A percentile compares a stretch with the other conserved stretches of the same genome.
Evolutionary conservation across 2,329 filamentous ascomycete species (phyloP).

Genomic region (Lachnellula willkommii): DNA sequence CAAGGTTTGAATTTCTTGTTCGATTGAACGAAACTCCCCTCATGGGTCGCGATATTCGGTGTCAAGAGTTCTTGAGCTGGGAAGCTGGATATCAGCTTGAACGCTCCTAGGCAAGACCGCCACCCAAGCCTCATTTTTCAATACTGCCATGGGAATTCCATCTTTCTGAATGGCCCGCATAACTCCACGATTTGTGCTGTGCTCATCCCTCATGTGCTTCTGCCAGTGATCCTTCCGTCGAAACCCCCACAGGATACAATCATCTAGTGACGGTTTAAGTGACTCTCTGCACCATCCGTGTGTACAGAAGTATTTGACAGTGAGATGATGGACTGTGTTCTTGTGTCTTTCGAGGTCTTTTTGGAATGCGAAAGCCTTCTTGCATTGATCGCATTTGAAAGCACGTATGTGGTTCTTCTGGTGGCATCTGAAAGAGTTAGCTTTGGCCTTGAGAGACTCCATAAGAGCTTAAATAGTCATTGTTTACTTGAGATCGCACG

Average conservation of each 20-base stretch:
- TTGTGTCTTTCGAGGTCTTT: conserved; percentile 12
- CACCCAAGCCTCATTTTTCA: background rate
- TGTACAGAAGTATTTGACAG: conserved; percentile 7
- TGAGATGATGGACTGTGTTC: conserved; percentile 7
- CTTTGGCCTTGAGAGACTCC: background rate
- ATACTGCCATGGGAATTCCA: conserved; percentile 4
- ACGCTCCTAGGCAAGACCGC: too few relatives aligned
- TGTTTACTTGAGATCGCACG: conserved; percentile 7
- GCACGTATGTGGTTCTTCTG: conserved; percentile 8
- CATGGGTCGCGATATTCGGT: too few relatives aligned
- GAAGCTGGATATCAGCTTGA: too few relatives aligned
- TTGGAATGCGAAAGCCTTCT: conserved; percentile 4
- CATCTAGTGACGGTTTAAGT: background rate
- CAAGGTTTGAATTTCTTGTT: too few relatives aligned
- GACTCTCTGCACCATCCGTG: background rate
- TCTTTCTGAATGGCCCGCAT: background rate
- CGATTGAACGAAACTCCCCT: too few relatives aligned
- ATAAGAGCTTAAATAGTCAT: background rate
- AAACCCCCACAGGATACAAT: background rate
- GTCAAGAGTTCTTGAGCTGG: too few relatives aligned
- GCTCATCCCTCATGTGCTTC: conserved; percentile 8
- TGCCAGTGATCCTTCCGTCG: conserved; percentile 10
- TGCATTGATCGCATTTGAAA: conserved; percentile 8
- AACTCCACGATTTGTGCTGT: background rate
- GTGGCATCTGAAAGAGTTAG: conserved; percentile 2